A percentile compares a stretch with the other conserved stretches of the same genome.
These are phyloP conservation scores for Phoma sp. DNA, from an alignment of 2,329 filamentous ascomycete genomes.

Conservation along the genomic window DNA sequence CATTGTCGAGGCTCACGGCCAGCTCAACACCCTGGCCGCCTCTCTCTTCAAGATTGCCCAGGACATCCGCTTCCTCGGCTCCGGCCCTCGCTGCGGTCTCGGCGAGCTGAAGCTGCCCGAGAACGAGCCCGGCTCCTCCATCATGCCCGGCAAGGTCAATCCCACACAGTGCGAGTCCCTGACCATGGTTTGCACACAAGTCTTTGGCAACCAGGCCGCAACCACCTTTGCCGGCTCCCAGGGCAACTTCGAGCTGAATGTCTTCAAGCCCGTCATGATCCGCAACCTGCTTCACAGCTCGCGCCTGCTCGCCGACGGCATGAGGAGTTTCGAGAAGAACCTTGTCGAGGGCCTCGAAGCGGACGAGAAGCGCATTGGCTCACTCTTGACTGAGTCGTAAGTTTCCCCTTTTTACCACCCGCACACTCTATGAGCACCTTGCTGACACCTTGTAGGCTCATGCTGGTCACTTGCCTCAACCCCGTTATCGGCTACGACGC, in stretches of 20 bases:
- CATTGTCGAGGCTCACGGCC: conserved; percentile 90
- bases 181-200: conserved; percentile 97
- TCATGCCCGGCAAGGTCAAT: conserved; percentile 99
- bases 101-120: conserved; percentile 93
- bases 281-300: conserved; percentile 93
- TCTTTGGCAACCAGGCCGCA: conserved; percentile 96
- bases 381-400: conserved; percentile 93
- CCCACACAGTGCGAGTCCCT: conserved; percentile 97
- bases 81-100: conserved; percentile 92
- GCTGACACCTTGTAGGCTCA: conserved; percentile 68
- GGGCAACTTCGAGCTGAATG: conserved; percentile 98
- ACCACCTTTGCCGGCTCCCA: conserved; percentile 95
- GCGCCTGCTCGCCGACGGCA: conserved; percentile 86
- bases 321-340: conserved; percentile 95
- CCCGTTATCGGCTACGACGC: conserved; percentile 41
- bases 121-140: conserved; percentile 96
- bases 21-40: conserved; percentile 88
- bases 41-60: conserved; percentile 98
- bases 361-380: conserved; percentile 89
- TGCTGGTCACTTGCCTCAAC: conserved; percentile 86
- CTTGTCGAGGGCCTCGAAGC: conserved; percentile 86
- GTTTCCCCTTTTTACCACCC: conserved; percentile 32
- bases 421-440: neutral
- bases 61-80: conserved; percentile 96
- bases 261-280: conserved; percentile 98